Base-by-base conservation (phyloP, 805 yeast genomes). In the Priceomyces medius region DNA sequence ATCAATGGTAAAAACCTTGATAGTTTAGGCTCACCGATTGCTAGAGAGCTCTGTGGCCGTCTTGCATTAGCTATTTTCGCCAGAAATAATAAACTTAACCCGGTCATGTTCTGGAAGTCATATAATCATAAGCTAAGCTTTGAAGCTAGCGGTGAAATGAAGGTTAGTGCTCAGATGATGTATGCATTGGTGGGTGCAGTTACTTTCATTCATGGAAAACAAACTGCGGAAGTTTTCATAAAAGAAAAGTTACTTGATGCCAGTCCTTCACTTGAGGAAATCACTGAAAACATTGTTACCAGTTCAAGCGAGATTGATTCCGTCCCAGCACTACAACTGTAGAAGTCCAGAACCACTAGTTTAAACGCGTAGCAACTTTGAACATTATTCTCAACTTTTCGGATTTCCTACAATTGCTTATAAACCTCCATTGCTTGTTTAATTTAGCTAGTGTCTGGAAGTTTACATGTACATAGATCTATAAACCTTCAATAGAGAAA, bases 111-210 rank as follows among this genome's bases (percentile, higher is more conserved):
- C 64, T 84, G 90, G 85, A 81, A 77, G 55, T 74, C 77, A 51
- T 74, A 76, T 63, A 74, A 75, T 50, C 72, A 73, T 29, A 63
- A 70, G 31, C 60, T 71, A 44, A 63, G 65, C 21, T 70, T 73
- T 35, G 70, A 63, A 46, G 58, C 55, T 36, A 79, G 78, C 54
- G 87, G 86, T 28, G 84, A 80, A 54, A 59, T 74, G 54, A 66
- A 74, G 43, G 76, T 80, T 9, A 66, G 73, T 44, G 75, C 80
- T 3, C 76, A 79, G 46, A 74, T 79, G 58, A 57, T 79, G 45
- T 70, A 69, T 52, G 83, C 91, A 4, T 63, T 85, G 42, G 63
- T 85, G 20, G 93, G 93, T 19, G 90, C 85, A 2, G 76, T 85
- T 38, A 70, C 83, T 26, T 64, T 79, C 24, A 68, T 73, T 20